phyloP scores from a whole-genome alignment of 768 basidiomycete genomes.

The Naganishia randhawae region DNA sequence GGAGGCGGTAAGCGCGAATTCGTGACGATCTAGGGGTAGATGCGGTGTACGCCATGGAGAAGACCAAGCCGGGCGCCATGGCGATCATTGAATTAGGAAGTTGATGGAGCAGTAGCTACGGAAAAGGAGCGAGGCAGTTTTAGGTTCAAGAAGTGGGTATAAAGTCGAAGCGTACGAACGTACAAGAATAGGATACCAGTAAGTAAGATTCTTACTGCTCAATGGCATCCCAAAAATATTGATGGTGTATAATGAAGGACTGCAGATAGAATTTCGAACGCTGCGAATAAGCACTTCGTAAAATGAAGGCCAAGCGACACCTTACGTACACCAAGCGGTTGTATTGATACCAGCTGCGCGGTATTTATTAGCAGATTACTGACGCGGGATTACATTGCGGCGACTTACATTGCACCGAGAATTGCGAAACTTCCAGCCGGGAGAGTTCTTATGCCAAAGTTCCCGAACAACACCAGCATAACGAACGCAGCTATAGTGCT shows the following conservation, averaged over 20 bases:
- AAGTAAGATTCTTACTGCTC: slow-evolving; percentile 21
- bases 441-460: slow-evolving; percentile 65
- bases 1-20: slow-evolving; percentile 55
- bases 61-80: slow-evolving; percentile 63
- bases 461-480: slow-evolving; percentile 63
- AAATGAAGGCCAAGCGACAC: not conserved
- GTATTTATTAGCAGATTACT: not conserved
- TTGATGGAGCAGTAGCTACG: slow-evolving; percentile 66
- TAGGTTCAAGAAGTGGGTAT: not conserved
- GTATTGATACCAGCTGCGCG: slow-evolving; percentile 6
- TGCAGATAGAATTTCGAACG: not conserved
- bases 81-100: slow-evolving; percentile 65
- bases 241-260: slow-evolving; percentile 28
- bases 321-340: slow-evolving; percentile 17
- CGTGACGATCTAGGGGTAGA: slow-evolving; percentile 64
- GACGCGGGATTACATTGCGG: not conserved
- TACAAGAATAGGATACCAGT: slow-evolving; percentile 20
- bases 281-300: not conserved
- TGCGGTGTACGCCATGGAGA: slow-evolving; percentile 76
- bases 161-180: not conserved
- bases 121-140: no score
- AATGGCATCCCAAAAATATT: slow-evolving; percentile 22
- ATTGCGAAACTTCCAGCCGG: slow-evolving; percentile 72
- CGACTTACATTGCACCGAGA: slow-evolving; percentile 57
- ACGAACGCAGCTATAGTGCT: slow-evolving; percentile 67